Base-by-base conservation (phyloP, 805 yeast genomes). In the Ogataea methylovora region DNA sequence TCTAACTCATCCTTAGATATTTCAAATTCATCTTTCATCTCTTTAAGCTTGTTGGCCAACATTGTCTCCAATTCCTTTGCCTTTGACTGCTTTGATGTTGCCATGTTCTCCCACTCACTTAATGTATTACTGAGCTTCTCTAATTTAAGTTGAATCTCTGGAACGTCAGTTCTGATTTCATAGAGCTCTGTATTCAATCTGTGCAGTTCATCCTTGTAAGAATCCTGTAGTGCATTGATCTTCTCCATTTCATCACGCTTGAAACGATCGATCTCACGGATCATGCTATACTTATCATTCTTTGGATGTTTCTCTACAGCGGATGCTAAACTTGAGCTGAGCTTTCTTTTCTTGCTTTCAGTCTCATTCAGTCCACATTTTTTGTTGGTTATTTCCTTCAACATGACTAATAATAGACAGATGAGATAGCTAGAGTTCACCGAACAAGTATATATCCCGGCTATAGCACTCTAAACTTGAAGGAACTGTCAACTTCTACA, bases 1-100 rank as follows among this genome's bases (percentile, higher is more conserved):
- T 45, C 48, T 9, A 58, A 56, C 16, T 54, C 56, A 19, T 61
- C 32, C 14, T 57, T 51, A 24, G 57, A 60, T 14, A 60, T 44
- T 18, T 63, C 59, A 24, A 61, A 60, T 13, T 66, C 65, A 33
- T 61, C 51, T 19, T 42, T 52, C 49, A 44, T 46, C 2, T 48
- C 48, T 7, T 43, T 36, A 3, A 55, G 36, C 22, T 49, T 58
- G 15, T 53, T 51, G 3, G 48, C 44, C 10, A 60, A 40, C 12
- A 29, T 10, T 16, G n/a, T 14, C 15, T 42, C 46, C 3, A 52
- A 30, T n/a, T 52, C 55, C 3, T 39, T 38, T 12, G 63, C 33
- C 30, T 60, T 63, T 30, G 50, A 49, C 33, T 52, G 44, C 28
- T 61, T 58, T 10, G 51, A 37, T 29, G 49, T 52, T 22, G 58